These are phyloP conservation scores for Fusarium bulbicola DNA, from an alignment of 2,329 filamentous ascomycete genomes.

Conservation along the genomic window DNA sequence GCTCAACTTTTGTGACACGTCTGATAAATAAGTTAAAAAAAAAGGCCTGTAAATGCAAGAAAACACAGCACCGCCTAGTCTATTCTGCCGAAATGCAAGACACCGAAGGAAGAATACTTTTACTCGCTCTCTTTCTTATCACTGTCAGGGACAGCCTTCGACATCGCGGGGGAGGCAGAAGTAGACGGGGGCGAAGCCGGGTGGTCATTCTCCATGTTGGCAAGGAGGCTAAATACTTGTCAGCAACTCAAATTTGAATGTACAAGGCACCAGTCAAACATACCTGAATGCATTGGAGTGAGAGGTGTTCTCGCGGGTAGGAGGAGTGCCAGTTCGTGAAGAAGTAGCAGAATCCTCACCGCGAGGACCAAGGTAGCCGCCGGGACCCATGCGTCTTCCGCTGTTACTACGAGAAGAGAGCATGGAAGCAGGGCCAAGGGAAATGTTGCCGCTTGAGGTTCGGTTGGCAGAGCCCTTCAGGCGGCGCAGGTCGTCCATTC, in stretches of 20 bases:
- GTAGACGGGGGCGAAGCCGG: conserved; percentile 76
- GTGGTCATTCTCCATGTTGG: conserved; percentile 69
- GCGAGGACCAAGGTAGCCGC: conserved; percentile 74
- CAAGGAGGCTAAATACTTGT: conserved; percentile 58
- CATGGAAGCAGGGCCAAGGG: conserved; percentile 85
- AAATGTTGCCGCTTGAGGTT: conserved; percentile 68
- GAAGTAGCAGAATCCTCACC: conserved; percentile 88
- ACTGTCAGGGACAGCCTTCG: conserved; percentile 68
- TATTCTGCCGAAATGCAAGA: conserved; percentile 61
- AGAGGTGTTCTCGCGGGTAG: conserved; percentile 66
- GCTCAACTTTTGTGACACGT: conserved; percentile 58
- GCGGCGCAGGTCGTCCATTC: conserved; percentile 89
- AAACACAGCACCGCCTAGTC: conserved; percentile 57
- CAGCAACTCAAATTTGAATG: neutral
- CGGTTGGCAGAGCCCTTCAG: conserved; percentile 73
- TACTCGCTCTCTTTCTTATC: conserved; percentile 64
- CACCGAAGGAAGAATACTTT: conserved; percentile 47
- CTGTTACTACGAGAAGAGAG: conserved; percentile 92
- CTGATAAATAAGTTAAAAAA: conserved; percentile 45
- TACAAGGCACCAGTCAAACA: conserved; percentile 45
- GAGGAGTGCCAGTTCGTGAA: conserved; percentile 89
- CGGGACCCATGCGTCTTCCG: conserved; percentile 81
- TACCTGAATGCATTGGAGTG: conserved; percentile 96
- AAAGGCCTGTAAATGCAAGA: conserved; percentile 60
- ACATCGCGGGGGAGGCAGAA: conserved; percentile 70